phyloP scores from a whole-genome alignment of 2,329 filamentous ascomycete species.

The Corinectria fuckeliana region DNA sequence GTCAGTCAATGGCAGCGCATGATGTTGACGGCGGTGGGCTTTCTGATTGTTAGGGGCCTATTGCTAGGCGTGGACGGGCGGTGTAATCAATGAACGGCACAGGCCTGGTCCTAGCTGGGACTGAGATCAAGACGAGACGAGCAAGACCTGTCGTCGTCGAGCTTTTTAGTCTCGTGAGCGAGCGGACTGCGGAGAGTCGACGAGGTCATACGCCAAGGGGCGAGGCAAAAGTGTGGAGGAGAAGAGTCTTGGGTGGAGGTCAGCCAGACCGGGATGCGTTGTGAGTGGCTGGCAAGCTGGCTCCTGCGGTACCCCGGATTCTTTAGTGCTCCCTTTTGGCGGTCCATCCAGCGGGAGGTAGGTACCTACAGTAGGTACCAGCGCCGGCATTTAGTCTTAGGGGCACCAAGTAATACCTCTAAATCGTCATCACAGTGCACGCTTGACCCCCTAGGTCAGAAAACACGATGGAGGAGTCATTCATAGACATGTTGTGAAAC shows the following conservation, averaged over 20 bases:
- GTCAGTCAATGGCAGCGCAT: constrained; percentile 14
- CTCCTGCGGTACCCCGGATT: constrained; percentile 34
- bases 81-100: neutral
- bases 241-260: constrained; percentile 12
- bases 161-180: constrained; percentile 32
- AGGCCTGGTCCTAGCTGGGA: neutral
- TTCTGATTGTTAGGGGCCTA: constrained; percentile 8
- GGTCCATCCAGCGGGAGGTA: neutral
- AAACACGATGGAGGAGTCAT: neutral
- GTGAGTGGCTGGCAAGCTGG: constrained; percentile 35
- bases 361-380: too few species aligned
- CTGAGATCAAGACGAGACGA: neutral
- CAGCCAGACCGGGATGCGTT: constrained; percentile 3
- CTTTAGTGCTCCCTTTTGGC: constrained; percentile 9
- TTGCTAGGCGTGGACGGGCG: neutral
- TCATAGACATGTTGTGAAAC: neutral
- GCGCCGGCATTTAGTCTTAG: neutral
- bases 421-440: neutral
- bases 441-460: neutral
- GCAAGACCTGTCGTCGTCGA: constrained; percentile 2
- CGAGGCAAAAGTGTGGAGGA: constrained; percentile 12
- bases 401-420: neutral
- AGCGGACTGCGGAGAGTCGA: constrained; percentile 22
- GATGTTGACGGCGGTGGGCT: constrained; percentile 9
- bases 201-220: constrained; percentile 34